Evolutionary conservation across 768 basidiomycete genomes (phyloP).

Genomic region (Phallus indusiatus): DNA sequence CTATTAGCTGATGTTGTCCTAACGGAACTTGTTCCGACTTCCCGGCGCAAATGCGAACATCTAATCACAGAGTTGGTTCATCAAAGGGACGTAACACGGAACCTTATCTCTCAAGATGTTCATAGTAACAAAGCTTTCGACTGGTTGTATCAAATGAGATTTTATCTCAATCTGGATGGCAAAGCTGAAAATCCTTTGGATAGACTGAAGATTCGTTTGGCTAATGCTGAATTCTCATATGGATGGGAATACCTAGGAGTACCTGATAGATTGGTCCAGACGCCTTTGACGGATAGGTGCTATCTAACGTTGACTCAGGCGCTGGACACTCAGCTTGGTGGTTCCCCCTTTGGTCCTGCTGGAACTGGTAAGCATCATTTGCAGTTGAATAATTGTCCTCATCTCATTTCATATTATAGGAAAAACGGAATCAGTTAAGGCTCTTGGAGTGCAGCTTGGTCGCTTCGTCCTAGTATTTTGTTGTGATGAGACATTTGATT

Average conservation of each 20-base stretch:
- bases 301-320: conserved; percentile 97
- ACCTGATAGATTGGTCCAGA: conserved; percentile 93
- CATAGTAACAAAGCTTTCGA: conserved; percentile 64
- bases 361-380: conserved; percentile 62
- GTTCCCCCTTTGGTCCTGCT: conserved; percentile 96
- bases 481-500: conserved; percentile 99
- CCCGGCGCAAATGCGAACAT: conserved; percentile 97
- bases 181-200: conserved; percentile 67
- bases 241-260: conserved; percentile 99
- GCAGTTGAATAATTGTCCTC: conserved; percentile 2
- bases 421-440: conserved; percentile 99
- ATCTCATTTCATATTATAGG: conserved; percentile 35
- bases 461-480: conserved; percentile 99
- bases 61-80: conserved; percentile 98
- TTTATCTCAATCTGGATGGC: conserved; percentile 63
- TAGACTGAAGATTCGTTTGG: conserved; percentile 70
- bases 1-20: conserved; percentile 95
- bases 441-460: conserved; percentile 92
- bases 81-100: conserved; percentile 88
- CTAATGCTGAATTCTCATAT: conserved; percentile 90
- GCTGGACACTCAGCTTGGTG: conserved; percentile 88
- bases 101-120: conserved; percentile 58
- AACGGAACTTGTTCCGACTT: conserved; percentile 77
- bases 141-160: conserved; percentile 99
- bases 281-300: conserved; percentile 92